Conservation (phyloP, 2,329 filamentous ascomycete genomes). For the Colletotrichum falcatum region DNA sequence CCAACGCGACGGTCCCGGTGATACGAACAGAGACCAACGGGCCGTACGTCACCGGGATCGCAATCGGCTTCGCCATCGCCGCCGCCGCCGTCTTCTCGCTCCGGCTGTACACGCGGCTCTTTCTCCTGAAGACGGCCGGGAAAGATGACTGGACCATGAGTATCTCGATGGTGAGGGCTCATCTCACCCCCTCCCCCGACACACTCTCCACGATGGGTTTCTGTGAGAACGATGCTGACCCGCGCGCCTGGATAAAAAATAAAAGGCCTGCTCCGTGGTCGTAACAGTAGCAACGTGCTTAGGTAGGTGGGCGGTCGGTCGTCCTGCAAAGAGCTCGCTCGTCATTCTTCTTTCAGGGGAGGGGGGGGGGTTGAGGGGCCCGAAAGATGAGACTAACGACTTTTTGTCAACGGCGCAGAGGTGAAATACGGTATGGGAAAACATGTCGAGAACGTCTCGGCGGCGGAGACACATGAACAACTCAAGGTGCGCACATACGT, state of each 20-base stretch:
- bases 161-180: slow-evolving; percentile 41
- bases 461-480: slow-evolving; percentile 42
- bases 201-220: too few relatives aligned
- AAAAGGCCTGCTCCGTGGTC: slow-evolving; percentile 42
- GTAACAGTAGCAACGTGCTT: slow-evolving; percentile 32
- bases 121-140: slow-evolving; percentile 44
- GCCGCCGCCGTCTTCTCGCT: slow-evolving; percentile 38
- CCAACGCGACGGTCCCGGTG: not conserved
- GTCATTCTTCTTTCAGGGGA: not conserved
- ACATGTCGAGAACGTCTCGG: slow-evolving; percentile 43
- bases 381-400: slow-evolving; percentile 4
- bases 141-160: slow-evolving; percentile 48
- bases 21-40: slow-evolving; percentile 42
- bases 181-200: too few relatives aligned
- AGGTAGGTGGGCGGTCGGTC: not conserved
- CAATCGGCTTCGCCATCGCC: slow-evolving; percentile 42
- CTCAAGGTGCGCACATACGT: slow-evolving; percentile 41
- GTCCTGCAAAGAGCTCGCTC: not conserved
- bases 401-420: slow-evolving; percentile 27
- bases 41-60: slow-evolving; percentile 43
- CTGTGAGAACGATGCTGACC: slow-evolving; percentile 22
- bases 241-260: not conserved
- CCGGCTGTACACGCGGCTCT: slow-evolving; percentile 45
- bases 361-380: too few relatives aligned
- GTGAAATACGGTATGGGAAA: slow-evolving; percentile 46